Conservation (phyloP, 192 early-diverging fungal genomes). For the Cetraspora pellucida region DNA sequence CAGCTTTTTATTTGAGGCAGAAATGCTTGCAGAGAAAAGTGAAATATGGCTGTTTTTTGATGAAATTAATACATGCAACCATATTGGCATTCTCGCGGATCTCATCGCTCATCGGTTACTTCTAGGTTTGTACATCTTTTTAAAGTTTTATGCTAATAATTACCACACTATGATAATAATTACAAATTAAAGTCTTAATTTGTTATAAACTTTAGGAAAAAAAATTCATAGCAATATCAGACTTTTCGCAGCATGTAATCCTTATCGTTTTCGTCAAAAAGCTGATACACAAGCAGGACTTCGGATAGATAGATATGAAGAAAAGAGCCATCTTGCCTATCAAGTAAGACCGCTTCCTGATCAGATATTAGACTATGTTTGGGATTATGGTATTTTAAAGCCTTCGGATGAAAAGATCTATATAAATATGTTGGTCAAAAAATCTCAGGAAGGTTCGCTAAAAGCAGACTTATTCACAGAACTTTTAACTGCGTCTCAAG, state of each 20-base stretch:
- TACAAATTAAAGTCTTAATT: slow-evolving; percentile 26
- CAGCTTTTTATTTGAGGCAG: neutral
- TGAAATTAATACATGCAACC: no score
- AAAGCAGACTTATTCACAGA: neutral
- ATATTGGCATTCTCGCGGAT: no score
- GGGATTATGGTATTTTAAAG: slow-evolving; percentile 29
- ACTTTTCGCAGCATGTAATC: slow-evolving; percentile 31
- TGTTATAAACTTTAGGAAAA: slow-evolving; percentile 1
- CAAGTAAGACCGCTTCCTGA: slow-evolving; percentile 30
- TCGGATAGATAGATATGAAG: neutral
- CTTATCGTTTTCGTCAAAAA: slow-evolving; percentile 27
- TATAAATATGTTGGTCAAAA: neutral
- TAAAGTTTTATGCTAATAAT: slow-evolving; percentile 29
- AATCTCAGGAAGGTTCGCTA: neutral
- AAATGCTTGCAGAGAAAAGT: neutral
- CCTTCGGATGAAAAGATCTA: slow-evolving; percentile 2
- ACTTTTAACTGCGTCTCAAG: slow-evolving; percentile 26
- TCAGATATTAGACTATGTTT: slow-evolving; percentile 30
- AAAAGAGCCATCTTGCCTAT: slow-evolving; percentile 26
- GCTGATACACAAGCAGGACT: neutral
- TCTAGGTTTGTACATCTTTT: neutral
- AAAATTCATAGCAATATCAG: slow-evolving; percentile 27
- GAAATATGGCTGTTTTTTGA: neutral
- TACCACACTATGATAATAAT: slow-evolving; percentile 13
- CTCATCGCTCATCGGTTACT: no score